Evolutionary conservation across 371 early-diverging fungal genomes (phyloP), one percentile per base, ranked within the genome.

Genomic region (Batkoa obscura): DNA sequence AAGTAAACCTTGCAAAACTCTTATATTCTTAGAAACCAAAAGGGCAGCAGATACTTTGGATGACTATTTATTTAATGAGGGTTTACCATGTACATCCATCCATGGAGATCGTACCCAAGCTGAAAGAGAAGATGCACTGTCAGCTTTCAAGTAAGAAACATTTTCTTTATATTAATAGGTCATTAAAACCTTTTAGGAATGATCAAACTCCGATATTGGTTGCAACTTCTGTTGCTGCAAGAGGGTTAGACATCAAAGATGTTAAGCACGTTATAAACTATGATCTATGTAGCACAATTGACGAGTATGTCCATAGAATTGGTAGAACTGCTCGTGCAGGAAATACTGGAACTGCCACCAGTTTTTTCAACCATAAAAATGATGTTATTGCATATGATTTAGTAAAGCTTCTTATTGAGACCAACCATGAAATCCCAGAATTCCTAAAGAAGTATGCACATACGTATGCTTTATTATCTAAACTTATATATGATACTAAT

Each of bases 141-240:
- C 71, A n/a, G 64, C 70, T 6, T 89, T 91, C 66, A 75, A 77
- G 63, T 64, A 57, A 48, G n/a, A n/a, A n/a, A n/a, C n/a, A n/a
- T n/a, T n/a, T n/a, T n/a, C n/a, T n/a, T n/a, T n/a, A n/a, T n/a
- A n/a, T n/a, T n/a, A n/a, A 55, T 2, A 15, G 3, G 2, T n/a
- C 13, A 2, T 31, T 55, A 2, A 33, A 10, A 3, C 5, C 13
- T 1, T 55, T 55, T 15, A 2, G 43, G 2, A 13, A 12, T 3
- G 42, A 17, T 12, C 3, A 30, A 13, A 4, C 15, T 15, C 2
- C 3, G 2, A 10, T 55, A 30, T 9, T 41, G 8, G 31, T 55
- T 3, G 41, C 43, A 3, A 51, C 51, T 4, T 35, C 2, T 37
- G 35, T 51, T 3, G 51, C 51, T 38, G 38, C 37, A 3, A 3